These are phyloP conservation scores for Cryoendolithus antarcticus DNA, from an alignment of 2,329 filamentous ascomycete species.

Conservation along the genomic window DNA sequence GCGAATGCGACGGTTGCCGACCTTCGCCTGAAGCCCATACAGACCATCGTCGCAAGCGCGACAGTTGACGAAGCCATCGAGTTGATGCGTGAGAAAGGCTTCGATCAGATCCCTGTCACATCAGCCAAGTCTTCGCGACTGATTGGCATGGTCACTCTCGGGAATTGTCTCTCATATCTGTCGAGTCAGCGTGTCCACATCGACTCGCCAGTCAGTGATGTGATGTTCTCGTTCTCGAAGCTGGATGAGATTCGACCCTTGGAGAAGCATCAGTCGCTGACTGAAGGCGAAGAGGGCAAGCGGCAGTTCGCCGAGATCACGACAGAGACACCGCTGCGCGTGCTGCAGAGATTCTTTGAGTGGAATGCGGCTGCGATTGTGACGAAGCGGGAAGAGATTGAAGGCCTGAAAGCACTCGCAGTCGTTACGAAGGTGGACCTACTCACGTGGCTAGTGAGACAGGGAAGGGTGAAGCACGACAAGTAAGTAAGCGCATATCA, in stretches of 20 bases:
- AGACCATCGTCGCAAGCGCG: slow-evolving; percentile 60
- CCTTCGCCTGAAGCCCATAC: slow-evolving; percentile 85
- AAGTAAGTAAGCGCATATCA: not conserved
- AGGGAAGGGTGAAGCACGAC: slow-evolving; percentile 22
- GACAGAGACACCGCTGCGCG: slow-evolving; percentile 68
- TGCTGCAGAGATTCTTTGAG: slow-evolving; percentile 86
- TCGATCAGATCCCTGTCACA: slow-evolving; percentile 92
- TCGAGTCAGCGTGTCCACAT: slow-evolving; percentile 67
- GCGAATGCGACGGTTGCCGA: slow-evolving; percentile 65
- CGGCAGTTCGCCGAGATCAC: slow-evolving; percentile 90
- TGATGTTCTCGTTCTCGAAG: slow-evolving; percentile 94
- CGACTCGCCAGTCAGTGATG: slow-evolving; percentile 62
- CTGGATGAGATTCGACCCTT: slow-evolving; percentile 88
- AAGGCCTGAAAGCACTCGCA: slow-evolving; percentile 59
- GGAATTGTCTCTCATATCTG: slow-evolving; percentile 85
- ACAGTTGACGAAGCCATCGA: slow-evolving; percentile 82
- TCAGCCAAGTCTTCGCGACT: slow-evolving; percentile 53
- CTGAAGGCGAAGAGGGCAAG: slow-evolving; percentile 28
- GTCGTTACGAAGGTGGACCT: slow-evolving; percentile 96
- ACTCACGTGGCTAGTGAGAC: slow-evolving; percentile 78
- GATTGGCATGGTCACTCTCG: slow-evolving; percentile 85
- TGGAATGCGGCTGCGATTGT: slow-evolving; percentile 97
- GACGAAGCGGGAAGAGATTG: slow-evolving; percentile 55
- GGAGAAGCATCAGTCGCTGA: slow-evolving; percentile 48
- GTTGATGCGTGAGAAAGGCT: slow-evolving; percentile 95